These are phyloP conservation scores for Mycena amicta DNA, from an alignment of 768 basidiomycete species.

Conservation along the genomic window DNA sequence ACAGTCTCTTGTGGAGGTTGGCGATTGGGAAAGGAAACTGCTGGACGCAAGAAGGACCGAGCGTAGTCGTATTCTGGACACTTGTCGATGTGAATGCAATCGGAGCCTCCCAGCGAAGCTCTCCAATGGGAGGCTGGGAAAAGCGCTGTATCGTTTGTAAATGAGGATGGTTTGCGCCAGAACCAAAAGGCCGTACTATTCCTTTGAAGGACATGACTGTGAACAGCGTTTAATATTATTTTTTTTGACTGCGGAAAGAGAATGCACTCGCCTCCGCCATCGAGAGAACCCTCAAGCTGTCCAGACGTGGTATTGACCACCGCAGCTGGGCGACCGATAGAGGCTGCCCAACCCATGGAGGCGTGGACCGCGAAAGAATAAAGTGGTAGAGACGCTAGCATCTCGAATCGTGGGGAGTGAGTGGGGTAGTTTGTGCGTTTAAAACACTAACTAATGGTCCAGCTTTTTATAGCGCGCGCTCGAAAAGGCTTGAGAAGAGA, in stretches of 20 bases:
- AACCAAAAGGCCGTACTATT: constrained; percentile 1
- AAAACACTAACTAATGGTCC: no score
- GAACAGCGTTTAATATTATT: not conserved
- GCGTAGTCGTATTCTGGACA: constrained; percentile 2
- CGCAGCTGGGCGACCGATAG: no score
- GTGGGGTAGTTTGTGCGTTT: no score
- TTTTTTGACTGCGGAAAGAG: not conserved
- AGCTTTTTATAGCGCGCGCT: no score
- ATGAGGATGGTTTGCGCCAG: not conserved
- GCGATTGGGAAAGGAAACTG: constrained; percentile 8
- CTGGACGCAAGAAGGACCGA: constrained; percentile 13
- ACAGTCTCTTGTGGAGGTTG: constrained; percentile 2
- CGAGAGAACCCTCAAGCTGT: not conserved
- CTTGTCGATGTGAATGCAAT: constrained; percentile 4
- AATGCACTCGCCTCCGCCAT: not conserved
- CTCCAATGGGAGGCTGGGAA: constrained; percentile 5
- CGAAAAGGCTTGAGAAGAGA: no score
- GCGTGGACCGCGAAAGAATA: no score
- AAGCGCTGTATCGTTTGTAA: constrained; percentile 6
- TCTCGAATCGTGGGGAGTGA: no score
- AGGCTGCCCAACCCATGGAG: no score
- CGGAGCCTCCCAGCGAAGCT: constrained; percentile 14
- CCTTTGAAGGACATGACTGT: constrained; percentile 10
- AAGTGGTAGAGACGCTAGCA: no score
- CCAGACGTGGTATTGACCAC: not conserved